Base-by-base conservation (phyloP, 75 land plant species). In the Pinus albicaulis region DNA sequence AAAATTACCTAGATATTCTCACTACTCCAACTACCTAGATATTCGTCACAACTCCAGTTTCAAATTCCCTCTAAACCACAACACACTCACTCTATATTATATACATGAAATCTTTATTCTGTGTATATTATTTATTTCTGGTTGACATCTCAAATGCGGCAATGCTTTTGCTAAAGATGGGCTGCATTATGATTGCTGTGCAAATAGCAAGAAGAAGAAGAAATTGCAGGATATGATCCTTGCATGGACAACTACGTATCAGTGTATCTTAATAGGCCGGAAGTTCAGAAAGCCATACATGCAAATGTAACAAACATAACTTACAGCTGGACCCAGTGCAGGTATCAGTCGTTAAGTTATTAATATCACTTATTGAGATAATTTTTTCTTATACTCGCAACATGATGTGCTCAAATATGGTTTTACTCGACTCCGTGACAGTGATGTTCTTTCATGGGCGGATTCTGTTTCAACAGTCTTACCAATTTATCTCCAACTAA, bases 401-500 rank as follows among this genome's bases (percentile, higher is more conserved):
- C 3, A 0, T 22, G 25, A 22, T 12, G 2, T 76, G 71, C 84
- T 91, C 94, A 78, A 85, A 91, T 77, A 79, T 79, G 77, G 86
- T 1, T 31, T 52, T 20, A 19, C 22, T 0, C 24, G 12, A 1
- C 41, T 24, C 22, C 48, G 6, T 44, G 15, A 57, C 79, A 83
- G 83, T 34, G 16, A 74, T 23, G 4, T 80, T 13, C 87, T 84
- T 10, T 80, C 88, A 53, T 95, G 96, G 96, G 55, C 57, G 10
- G 96, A 95, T 82, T 74, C 87, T 58, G 89, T 92, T 20, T 38
- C 73, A 17, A 84, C 94, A 17, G 82, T 93, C 38, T 89, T 95
- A 57, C 94, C 96, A 12, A 95, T 95, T 19, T 95, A 95, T 63
- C 44, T 79, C 56, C 92, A 93, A 72, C 89, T 95, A 52, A 91